These are phyloP conservation scores for Xylariaceae sp. DNA, from an alignment of 2,329 filamentous ascomycete species.

Conservation along the genomic window DNA sequence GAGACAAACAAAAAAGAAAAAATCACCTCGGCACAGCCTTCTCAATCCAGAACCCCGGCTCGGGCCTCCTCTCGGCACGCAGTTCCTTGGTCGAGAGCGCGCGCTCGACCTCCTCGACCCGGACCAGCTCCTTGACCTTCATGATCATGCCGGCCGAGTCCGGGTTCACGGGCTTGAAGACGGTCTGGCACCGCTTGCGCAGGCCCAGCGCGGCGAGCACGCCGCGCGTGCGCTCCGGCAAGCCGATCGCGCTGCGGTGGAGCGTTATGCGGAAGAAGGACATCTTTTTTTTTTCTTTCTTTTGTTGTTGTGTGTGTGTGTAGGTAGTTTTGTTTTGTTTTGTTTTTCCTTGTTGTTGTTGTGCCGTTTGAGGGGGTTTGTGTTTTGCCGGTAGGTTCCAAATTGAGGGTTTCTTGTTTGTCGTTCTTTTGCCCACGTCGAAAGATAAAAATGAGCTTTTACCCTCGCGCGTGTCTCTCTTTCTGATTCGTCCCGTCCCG, in stretches of 20 bases:
- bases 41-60: constrained; percentile 77
- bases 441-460: too few species aligned
- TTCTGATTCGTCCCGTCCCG: too few species aligned
- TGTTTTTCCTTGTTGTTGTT: neutral
- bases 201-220: constrained; percentile 82
- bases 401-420: too few species aligned
- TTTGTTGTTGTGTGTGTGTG: too few species aligned
- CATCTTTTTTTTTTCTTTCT: constrained; percentile 41
- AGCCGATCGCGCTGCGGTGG: constrained; percentile 81
- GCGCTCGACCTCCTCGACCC: constrained; percentile 69
- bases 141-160: constrained; percentile 87
- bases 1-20: too few species aligned
- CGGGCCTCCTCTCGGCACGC: constrained; percentile 65
- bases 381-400: too few species aligned
- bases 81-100: constrained; percentile 62
- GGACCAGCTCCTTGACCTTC: constrained; percentile 87
- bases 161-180: constrained; percentile 79
- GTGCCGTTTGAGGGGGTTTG: neutral
- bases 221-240: constrained; percentile 72
- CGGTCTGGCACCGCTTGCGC: constrained; percentile 75
- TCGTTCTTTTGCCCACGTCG: too few species aligned
- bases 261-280: constrained; percentile 88
- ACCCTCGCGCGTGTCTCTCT: too few species aligned
- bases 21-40: constrained; percentile 36
- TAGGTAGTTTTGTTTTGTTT: constrained; percentile 1